phyloP scores from a whole-genome alignment of 352 stramenopile genomes.

The Globisporangium solare region DNA sequence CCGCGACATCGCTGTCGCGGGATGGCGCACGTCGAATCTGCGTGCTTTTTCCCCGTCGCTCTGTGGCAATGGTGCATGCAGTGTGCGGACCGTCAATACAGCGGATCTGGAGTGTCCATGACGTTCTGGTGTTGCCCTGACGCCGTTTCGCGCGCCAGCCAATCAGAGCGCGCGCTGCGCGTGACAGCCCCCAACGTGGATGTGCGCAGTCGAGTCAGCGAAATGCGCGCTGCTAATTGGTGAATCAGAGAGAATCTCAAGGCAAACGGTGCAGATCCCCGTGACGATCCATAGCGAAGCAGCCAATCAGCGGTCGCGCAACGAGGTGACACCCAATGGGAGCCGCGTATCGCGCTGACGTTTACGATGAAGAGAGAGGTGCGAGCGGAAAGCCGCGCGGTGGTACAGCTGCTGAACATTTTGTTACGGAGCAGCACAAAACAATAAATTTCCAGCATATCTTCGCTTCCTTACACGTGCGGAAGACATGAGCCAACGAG shows the following conservation, averaged over 20 bases:
- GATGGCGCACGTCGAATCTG: background rate
- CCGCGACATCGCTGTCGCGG: background rate
- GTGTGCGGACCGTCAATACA: no score
- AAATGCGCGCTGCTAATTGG: background rate
- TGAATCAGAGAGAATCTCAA: background rate
- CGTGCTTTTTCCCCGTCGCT: no score
- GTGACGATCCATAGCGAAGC: background rate
- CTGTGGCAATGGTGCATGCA: no score
- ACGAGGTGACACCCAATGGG: constrained; percentile 3
- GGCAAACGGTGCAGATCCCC: background rate
- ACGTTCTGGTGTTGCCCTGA: constrained; percentile 2
- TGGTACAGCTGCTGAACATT: background rate
- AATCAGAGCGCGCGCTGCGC: background rate
- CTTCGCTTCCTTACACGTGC: background rate
- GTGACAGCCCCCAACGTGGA: background rate
- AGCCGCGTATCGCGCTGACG: background rate
- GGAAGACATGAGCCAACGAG: background rate
- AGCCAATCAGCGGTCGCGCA: background rate
- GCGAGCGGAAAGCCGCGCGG: background rate
- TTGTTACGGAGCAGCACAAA: background rate
- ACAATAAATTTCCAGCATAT: constrained; percentile 10
- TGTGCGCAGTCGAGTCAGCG: background rate
- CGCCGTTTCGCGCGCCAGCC: background rate
- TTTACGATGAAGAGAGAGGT: background rate
- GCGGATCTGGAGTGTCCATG: background rate